Conservation (phyloP, 2,329 filamentous ascomycete species). For the Chrysoporthe austroafricana region DNA sequence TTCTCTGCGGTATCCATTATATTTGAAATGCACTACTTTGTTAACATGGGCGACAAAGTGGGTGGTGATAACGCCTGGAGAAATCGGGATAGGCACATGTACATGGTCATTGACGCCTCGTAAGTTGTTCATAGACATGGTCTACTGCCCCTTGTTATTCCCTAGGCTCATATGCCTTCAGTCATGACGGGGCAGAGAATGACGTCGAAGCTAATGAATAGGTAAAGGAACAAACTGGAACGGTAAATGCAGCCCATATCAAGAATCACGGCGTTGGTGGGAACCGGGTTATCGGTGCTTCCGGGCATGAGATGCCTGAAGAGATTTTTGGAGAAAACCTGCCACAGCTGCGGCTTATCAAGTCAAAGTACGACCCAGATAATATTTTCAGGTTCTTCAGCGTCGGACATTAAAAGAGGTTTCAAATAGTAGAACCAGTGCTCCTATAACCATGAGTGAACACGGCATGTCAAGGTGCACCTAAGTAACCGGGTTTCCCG, state of each 20-base stretch:
- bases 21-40: slow-evolving; percentile 12
- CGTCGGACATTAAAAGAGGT: not conserved
- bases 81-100: slow-evolving; percentile 13
- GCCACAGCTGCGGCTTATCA: not conserved
- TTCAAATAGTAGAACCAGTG: too few species aligned
- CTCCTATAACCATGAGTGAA: too few species aligned
- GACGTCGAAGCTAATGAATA: not conserved
- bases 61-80: slow-evolving; percentile 16
- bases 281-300: slow-evolving; percentile 2
- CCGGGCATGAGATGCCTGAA: not conserved
- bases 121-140: not conserved
- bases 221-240: not conserved
- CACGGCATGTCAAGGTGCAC: too few species aligned
- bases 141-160: not conserved
- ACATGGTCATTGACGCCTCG: slow-evolving; percentile 2
- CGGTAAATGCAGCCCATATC: not conserved
- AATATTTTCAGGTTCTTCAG: slow-evolving; percentile 1
- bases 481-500: too few species aligned
- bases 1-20: slow-evolving; percentile 6
- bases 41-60: slow-evolving; percentile 6
- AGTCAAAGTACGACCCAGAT: slow-evolving; percentile 7
- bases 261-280: not conserved
- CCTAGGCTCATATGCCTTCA: not conserved
- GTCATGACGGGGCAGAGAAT: not conserved
- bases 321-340: slow-evolving; percentile 3